Evolutionary conservation across 75 land plant species (phyloP).

Genomic region (Adiantum capillusveneris): DNA sequence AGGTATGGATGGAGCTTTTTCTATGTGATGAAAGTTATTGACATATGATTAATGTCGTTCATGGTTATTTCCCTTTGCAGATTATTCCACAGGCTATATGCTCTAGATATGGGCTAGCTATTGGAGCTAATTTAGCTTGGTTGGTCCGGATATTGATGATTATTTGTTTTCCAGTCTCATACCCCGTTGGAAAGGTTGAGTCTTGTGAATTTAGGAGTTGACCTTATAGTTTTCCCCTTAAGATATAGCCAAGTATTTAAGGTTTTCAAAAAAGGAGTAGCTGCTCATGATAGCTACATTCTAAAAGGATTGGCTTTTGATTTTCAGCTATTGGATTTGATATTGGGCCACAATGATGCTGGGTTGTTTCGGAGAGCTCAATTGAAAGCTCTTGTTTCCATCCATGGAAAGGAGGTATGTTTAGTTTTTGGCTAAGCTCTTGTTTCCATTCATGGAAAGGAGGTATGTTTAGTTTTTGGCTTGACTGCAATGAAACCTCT

Average conservation of each 20-base stretch:
- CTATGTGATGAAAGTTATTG: too few relatives aligned
- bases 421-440: conserved; percentile 29
- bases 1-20: conserved; percentile 35
- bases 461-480: conserved; percentile 17
- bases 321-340: conserved; percentile 27
- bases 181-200: conserved; percentile 29
- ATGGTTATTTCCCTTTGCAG: too few relatives aligned
- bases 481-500: background rate
- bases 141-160: conserved; percentile 38
- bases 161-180: conserved; percentile 33
- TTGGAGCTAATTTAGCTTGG: conserved; percentile 50
- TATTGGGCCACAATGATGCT: conserved; percentile 33
- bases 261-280: too few relatives aligned
- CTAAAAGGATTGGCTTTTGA: background rate
- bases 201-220: too few relatives aligned
- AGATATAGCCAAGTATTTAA: too few relatives aligned
- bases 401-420: conserved; percentile 38
- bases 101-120: conserved; percentile 40
- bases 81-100: conserved; percentile 52
- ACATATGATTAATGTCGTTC: background rate
- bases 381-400: conserved; percentile 46
- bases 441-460: conserved; percentile 42
- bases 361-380: conserved; percentile 39
- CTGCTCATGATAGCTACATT: too few relatives aligned
- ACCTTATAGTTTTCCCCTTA: too few relatives aligned